These are phyloP conservation scores for Pseudocercospora vitis DNA, from an alignment of 2,329 filamentous ascomycete genomes.

Conservation along the genomic window DNA sequence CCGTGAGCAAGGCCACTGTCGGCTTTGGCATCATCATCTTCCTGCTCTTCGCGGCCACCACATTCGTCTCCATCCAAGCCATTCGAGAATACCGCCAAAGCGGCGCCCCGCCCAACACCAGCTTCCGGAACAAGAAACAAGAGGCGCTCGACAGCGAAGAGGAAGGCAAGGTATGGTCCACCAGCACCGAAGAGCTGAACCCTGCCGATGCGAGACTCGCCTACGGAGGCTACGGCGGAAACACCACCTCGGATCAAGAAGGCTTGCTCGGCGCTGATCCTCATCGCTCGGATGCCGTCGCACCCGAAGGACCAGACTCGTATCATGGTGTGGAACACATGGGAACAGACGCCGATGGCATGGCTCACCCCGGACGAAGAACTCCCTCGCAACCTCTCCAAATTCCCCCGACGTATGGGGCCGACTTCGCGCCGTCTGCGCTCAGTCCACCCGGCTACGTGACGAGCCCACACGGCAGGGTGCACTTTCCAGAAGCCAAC, in stretches of 20 bases:
- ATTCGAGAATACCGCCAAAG: conserved; percentile 58
- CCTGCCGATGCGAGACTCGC: conserved; percentile 17
- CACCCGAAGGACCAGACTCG: conserved; percentile 7
- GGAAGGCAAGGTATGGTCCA: conserved; percentile 47
- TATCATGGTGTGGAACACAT: conserved; percentile 9
- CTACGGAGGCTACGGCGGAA: conserved; percentile 13
- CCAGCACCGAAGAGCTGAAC: conserved; percentile 42
- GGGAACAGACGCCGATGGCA: conserved; percentile 11
- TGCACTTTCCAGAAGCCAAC: conserved; percentile 29
- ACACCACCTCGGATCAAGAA: conserved; percentile 15
- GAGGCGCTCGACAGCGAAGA: conserved; percentile 33
- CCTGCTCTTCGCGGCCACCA: conserved; percentile 55
- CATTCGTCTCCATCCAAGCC: conserved; percentile 55
- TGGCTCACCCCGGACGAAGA: conserved; percentile 24
- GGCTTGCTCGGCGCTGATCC: conserved; percentile 21
- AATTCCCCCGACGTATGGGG: conserved; percentile 18
- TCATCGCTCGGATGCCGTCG: conserved; percentile 13
- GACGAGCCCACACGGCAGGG: conserved; percentile 19
- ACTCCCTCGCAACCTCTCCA: conserved; percentile 14
- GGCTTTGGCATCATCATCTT: conserved; percentile 60
- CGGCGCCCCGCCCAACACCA: conserved; percentile 50
- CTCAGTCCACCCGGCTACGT: conserved; percentile 23
- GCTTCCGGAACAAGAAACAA: conserved; percentile 44
- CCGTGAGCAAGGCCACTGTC: conserved; percentile 55
- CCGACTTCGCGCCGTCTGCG: conserved; percentile 23